phyloP scores from a whole-genome alignment of 352 stramenopile species.

The Phytophthora litchii region DNA sequence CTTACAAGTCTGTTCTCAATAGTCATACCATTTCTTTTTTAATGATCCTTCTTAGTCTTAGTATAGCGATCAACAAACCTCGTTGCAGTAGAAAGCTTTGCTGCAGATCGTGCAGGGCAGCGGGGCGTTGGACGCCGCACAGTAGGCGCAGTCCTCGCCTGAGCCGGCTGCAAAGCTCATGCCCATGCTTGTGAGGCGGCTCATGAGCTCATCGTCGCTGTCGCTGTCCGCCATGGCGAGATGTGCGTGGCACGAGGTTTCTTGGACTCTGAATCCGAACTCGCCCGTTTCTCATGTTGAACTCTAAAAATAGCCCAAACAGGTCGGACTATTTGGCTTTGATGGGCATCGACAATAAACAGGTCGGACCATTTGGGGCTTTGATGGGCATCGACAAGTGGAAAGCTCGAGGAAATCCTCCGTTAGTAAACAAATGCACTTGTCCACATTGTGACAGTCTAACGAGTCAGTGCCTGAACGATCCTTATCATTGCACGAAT shows the following conservation, averaged over 20 bases:
- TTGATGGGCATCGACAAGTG: constrained; percentile 9
- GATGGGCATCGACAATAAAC: constrained; percentile 17
- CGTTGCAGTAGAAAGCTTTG: constrained; percentile 72
- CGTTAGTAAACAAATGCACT: background rate
- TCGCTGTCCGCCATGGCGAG: constrained; percentile 71
- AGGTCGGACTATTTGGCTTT: constrained; percentile 8
- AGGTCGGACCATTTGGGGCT: constrained; percentile 5
- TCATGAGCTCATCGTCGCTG: constrained; percentile 91
- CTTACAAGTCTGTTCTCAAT: constrained; percentile 57
- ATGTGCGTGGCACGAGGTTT: constrained; percentile 17
- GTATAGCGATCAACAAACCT: constrained; percentile 38
- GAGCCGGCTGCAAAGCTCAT: constrained; percentile 32
- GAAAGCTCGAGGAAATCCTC: constrained; percentile 9
- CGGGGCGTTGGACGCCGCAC: constrained; percentile 53
- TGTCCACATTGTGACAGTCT: background rate
- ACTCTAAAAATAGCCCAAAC: constrained; percentile 26
- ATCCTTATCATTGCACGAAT: constrained; percentile 5
- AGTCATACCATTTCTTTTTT: background rate
- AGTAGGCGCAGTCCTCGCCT: constrained; percentile 80
- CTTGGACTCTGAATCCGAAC: constrained; percentile 29
- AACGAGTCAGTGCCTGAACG: constrained; percentile 6
- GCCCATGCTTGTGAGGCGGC: constrained; percentile 51
- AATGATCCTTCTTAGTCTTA: constrained; percentile 15
- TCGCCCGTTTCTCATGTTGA: constrained; percentile 28
- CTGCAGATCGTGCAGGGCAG: constrained; percentile 73